Evolutionary conservation across 768 basidiomycete genomes (phyloP).

Genomic region (Hygrophorus pudorinus): DNA sequence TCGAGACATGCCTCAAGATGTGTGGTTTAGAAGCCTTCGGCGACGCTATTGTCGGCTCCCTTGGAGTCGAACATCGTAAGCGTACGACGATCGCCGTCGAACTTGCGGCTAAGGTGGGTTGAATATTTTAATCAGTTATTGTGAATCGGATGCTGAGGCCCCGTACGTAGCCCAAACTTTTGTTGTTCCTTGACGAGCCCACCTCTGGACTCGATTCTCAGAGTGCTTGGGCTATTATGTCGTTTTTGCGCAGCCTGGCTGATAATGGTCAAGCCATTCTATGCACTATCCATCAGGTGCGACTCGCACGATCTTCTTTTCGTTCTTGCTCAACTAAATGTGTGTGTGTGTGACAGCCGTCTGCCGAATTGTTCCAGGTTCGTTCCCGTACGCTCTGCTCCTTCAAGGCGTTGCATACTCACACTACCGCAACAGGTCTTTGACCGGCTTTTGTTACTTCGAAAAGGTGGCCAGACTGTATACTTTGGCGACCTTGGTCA

Average conservation of each 20-base stretch:
- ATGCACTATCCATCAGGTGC: conserved; percentile 79
- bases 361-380: conserved; percentile 71
- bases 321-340: not conserved
- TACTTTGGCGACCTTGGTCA: conserved; percentile 68
- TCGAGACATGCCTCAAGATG: conserved; percentile 44
- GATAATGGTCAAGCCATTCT: conserved; percentile 80
- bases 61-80: conserved; percentile 39
- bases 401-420: not conserved
- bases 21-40: conserved; percentile 54
- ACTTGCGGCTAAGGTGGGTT: conserved; percentile 57
- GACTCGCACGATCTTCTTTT: conserved; percentile 14
- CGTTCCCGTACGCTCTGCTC: not conserved
- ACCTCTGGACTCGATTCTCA: conserved; percentile 84
- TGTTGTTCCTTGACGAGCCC: conserved; percentile 85
- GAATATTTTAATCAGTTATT: not conserved
- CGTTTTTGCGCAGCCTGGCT: conserved; percentile 67
- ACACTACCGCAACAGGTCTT: conserved; percentile 37
- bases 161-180: conserved; percentile 54
- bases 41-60: conserved; percentile 55
- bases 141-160: not conserved
- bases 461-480: conserved; percentile 66
- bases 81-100: conserved; percentile 53
- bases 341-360: conserved; percentile 57
- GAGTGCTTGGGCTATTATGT: conserved; percentile 75
- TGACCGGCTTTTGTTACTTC: conserved; percentile 67